These are phyloP conservation scores for Zygoascus bituminiphila DNA, from an alignment of 805 yeast species.

Conservation along the genomic window DNA sequence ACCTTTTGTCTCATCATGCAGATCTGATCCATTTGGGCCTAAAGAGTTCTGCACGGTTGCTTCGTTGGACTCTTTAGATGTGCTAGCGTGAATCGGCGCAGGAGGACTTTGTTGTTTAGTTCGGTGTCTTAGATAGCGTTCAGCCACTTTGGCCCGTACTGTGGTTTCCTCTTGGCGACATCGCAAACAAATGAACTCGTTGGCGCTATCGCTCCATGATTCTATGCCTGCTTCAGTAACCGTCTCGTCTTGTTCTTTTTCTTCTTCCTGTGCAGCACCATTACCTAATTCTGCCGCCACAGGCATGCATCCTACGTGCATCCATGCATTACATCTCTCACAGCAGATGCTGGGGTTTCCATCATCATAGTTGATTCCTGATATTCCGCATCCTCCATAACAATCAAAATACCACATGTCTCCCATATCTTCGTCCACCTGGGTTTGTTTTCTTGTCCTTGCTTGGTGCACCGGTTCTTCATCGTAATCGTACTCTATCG, in stretches of 20 bases:
- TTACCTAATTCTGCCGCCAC: constrained; percentile 9
- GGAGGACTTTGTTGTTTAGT: too few species aligned
- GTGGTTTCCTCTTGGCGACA: background rate
- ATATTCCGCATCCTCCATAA: constrained; percentile 27
- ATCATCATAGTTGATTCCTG: constrained; percentile 34
- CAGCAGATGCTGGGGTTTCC: constrained; percentile 32
- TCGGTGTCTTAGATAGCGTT: background rate
- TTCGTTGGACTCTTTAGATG: too few species aligned
- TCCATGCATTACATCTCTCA: constrained; percentile 34
- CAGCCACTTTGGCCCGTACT: background rate
- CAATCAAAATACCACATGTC: constrained; percentile 35
- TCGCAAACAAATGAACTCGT: background rate
- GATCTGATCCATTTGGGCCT: too few species aligned
- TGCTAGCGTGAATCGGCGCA: too few species aligned
- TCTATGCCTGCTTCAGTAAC: background rate
- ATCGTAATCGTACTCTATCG: background rate
- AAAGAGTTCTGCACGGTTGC: too few species aligned
- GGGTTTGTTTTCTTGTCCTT: constrained; percentile 9
- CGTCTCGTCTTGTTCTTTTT: background rate
- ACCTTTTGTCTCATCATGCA: too few species aligned
- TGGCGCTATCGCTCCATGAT: background rate
- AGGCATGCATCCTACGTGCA: constrained; percentile 32
- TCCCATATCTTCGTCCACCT: constrained; percentile 3
- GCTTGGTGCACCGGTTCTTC: constrained; percentile 1
- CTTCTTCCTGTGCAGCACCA: constrained; percentile 1